A percentile compares a stretch with the other conserved stretches of the same genome.
Conservation (phyloP, 805 yeast species). For the Pichia membranifaciens region DNA sequence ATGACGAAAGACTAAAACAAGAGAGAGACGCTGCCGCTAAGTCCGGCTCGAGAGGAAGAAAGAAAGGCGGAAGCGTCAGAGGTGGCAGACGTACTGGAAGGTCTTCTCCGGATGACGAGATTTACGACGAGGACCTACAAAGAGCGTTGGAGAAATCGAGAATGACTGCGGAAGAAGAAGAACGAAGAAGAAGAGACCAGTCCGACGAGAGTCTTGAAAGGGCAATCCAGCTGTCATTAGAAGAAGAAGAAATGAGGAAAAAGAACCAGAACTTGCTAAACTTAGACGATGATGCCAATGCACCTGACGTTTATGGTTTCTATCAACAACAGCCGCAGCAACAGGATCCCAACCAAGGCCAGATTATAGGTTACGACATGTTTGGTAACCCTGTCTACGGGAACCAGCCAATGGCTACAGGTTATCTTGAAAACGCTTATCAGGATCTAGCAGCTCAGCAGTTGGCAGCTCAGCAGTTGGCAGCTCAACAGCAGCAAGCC, state of each 20-base stretch:
- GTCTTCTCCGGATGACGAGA: constrained; percentile 32
- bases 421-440: constrained; percentile 44
- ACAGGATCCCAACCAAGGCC: constrained; percentile 19
- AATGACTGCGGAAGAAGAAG: constrained; percentile 80
- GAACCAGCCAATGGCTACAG: constrained; percentile 48
- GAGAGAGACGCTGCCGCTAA: constrained; percentile 48
- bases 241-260: constrained; percentile 65
- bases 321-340: constrained; percentile 32
- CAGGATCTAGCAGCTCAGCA: constrained; percentile 23
- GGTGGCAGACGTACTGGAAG: background rate
- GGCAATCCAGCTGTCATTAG: constrained; percentile 66
- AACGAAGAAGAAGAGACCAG: constrained; percentile 46
- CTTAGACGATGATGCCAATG: constrained; percentile 37
- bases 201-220: constrained; percentile 58
- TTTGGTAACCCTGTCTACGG: constrained; percentile 62
- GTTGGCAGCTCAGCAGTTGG: constrained; percentile 18
- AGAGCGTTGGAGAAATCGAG: constrained; percentile 76
- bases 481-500: constrained; percentile 20
- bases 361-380: constrained; percentile 45
- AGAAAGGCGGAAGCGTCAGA: constrained; percentile 32
- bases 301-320: constrained; percentile 25
- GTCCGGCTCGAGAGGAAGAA: constrained; percentile 20
- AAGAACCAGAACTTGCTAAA: constrained; percentile 48
- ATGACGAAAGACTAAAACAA: constrained; percentile 70
- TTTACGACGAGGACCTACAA: constrained; percentile 70